Evolutionary conservation across 2,329 filamentous ascomycete species (phyloP).

Genomic region (Aspergillus novoparasiticus): DNA sequence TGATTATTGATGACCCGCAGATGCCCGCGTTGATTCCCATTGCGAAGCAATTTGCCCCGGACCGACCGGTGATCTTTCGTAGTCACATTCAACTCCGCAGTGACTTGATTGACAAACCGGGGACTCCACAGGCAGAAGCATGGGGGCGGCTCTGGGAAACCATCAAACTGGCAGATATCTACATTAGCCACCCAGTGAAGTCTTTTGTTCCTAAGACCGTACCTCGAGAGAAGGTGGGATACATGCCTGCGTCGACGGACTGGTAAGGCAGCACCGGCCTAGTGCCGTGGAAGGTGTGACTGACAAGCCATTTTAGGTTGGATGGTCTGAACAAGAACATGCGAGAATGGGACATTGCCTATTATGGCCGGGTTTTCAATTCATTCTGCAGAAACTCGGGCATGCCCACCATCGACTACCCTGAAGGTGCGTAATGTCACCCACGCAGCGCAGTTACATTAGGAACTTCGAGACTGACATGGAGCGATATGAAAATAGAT

Average conservation of each 20-base stretch:
- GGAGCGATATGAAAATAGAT: conserved; percentile 37
- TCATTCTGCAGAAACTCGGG: conserved; percentile 61
- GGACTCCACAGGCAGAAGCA: conserved; percentile 69
- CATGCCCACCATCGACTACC: conserved; percentile 42
- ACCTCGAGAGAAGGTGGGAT: conserved; percentile 66
- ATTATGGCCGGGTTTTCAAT: conserved; percentile 76
- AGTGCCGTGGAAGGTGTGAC: background rate
- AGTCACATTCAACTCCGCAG: conserved; percentile 82
- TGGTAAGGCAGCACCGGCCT: conserved; percentile 53
- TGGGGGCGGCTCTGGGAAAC: conserved; percentile 76
- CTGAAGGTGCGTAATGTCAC: conserved; percentile 33
- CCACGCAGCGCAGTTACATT: background rate
- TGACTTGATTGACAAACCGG: conserved; percentile 66
- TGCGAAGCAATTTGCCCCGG: conserved; percentile 69
- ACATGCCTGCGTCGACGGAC: conserved; percentile 79
- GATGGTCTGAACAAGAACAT: conserved; percentile 80
- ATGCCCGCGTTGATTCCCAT: conserved; percentile 79
- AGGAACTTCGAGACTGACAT: background rate
- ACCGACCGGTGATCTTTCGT: conserved; percentile 77
- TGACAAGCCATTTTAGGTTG: conserved; percentile 50
- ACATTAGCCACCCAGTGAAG: conserved; percentile 79
- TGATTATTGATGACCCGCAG: conserved; percentile 81
- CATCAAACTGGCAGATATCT: conserved; percentile 72
- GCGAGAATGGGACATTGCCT: conserved; percentile 68
- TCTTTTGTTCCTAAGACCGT: conserved; percentile 73